Percentiles rank a stretch among this genome's conserved stretches.
Evolutionary conservation across 305 asterid species (phyloP).

Genomic region (Euphrasia arctica): DNA sequence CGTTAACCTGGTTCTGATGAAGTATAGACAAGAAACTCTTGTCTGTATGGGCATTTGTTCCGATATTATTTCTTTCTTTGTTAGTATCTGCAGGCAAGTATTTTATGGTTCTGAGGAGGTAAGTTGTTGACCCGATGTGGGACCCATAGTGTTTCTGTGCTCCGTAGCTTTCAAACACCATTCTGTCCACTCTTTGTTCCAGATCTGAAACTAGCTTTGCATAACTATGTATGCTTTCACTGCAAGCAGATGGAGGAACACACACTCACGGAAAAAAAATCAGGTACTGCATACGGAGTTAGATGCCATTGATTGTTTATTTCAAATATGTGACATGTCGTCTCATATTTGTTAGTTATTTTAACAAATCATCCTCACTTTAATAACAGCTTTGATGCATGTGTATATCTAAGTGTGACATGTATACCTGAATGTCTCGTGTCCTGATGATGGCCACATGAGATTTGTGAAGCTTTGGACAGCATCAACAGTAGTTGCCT

Average conservation of each 20-base stretch:
- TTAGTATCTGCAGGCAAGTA: constrained; percentile 33
- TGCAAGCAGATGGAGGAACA: constrained; percentile 21
- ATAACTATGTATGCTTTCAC: constrained; percentile 38
- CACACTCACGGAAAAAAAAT: too few species aligned
- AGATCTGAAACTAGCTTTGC: constrained; percentile 41
- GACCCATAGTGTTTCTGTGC: constrained; percentile 37
- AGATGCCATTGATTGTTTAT: too few species aligned
- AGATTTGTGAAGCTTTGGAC: constrained; percentile 37
- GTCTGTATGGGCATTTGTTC: constrained; percentile 47
- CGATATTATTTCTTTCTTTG: constrained; percentile 27
- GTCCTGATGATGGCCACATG: constrained; percentile 63
- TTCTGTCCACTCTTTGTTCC: constrained; percentile 45
- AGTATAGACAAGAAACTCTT: constrained; percentile 47
- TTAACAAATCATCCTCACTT: too few species aligned
- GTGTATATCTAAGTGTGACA: background rate
- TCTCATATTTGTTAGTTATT: too few species aligned
- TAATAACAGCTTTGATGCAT: background rate
- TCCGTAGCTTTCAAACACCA: constrained; percentile 59
- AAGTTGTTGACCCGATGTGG: constrained; percentile 41
- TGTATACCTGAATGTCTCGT: constrained; percentile 41
- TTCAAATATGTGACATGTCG: too few species aligned
- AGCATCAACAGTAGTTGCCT: constrained; percentile 36
- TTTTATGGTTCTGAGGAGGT: constrained; percentile 43
- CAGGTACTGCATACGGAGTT: too few species aligned
- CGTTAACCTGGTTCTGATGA: constrained; percentile 53